phyloP scores from a whole-genome alignment of 495 filamentous ascomycete species.

The Penicillium salamii region DNA sequence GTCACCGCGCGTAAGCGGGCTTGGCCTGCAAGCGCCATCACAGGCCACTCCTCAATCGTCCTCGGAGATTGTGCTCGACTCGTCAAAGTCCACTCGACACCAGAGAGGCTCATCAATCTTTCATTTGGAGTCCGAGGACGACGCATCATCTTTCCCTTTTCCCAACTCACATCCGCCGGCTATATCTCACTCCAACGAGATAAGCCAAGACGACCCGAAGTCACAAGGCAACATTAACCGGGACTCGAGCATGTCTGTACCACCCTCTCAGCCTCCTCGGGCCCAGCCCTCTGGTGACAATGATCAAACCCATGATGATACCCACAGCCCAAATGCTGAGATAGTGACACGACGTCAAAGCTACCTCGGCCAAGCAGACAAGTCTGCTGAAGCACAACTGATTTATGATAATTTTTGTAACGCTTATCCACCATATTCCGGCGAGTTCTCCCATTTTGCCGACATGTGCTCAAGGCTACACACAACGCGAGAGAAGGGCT shows the following conservation, averaged over 20 bases:
- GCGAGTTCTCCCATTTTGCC: slow-evolving; percentile 52
- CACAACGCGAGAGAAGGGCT: slow-evolving; percentile 36
- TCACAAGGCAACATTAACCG: no score
- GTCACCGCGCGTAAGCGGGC: slow-evolving; percentile 14
- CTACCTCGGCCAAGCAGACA: slow-evolving; percentile 21
- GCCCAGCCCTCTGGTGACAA: no score
- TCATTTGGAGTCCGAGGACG: slow-evolving; percentile 7
- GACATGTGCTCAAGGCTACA: slow-evolving; percentile 53
- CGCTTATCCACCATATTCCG: slow-evolving; percentile 57
- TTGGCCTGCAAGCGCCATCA: slow-evolving; percentile 23
- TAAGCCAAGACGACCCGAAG: neutral
- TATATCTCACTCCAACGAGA: slow-evolving; percentile 11
- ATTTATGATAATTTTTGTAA: slow-evolving; percentile 51
- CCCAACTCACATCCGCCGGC: slow-evolving; percentile 15
- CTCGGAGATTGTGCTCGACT: slow-evolving; percentile 22
- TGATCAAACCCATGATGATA: no score
- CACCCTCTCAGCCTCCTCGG: no score
- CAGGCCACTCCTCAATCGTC: slow-evolving; percentile 16
- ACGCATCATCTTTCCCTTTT: slow-evolving; percentile 17
- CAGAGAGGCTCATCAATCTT: slow-evolving; percentile 12
- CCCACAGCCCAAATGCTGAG: slow-evolving; percentile 8
- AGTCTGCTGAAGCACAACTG: slow-evolving; percentile 21
- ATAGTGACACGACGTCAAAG: slow-evolving; percentile 24
- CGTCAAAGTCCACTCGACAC: slow-evolving; percentile 21
- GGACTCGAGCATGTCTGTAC: no score